Conservation (phyloP, 2,329 filamentous ascomycete species). For the Zarea fungicola region DNA sequence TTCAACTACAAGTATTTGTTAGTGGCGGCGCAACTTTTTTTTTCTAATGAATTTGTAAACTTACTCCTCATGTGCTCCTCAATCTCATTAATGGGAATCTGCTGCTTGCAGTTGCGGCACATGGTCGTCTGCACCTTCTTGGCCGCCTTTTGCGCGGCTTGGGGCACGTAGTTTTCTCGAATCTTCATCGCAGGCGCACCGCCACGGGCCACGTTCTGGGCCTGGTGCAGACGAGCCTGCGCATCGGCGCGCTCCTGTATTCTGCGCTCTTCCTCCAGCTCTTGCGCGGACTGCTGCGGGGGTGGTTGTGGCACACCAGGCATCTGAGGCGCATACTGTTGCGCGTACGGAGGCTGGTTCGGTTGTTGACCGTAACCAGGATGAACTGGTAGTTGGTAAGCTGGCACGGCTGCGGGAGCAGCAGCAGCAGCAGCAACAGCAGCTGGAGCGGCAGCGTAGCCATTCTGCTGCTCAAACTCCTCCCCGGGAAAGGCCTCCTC, state of each 20-base stretch:
- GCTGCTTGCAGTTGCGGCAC: constrained; percentile 90
- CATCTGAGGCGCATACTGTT: constrained; percentile 25
- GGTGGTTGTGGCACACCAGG: constrained; percentile 20
- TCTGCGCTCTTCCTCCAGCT: constrained; percentile 58
- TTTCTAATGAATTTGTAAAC: constrained; percentile 18
- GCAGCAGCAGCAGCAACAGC: too few relatives aligned
- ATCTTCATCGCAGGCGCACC: constrained; percentile 75
- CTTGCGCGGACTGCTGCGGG: constrained; percentile 37
- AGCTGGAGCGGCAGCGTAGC: constrained; percentile 35
- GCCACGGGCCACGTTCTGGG: constrained; percentile 70
- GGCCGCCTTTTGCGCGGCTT: constrained; percentile 67
- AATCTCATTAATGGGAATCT: constrained; percentile 80
- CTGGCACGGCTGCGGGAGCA: constrained; percentile 27
- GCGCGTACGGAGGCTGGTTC: constrained; percentile 25
- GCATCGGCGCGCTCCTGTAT: constrained; percentile 60
- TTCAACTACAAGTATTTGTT: constrained; percentile 56
- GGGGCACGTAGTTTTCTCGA: constrained; percentile 85
- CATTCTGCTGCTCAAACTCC: constrained; percentile 54
- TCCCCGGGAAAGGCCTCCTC: constrained; percentile 92
- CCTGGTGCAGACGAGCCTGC: constrained; percentile 63
- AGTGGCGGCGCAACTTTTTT: too few relatives aligned
- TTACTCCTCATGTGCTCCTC: constrained; percentile 86
- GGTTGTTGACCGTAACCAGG: constrained; percentile 36
- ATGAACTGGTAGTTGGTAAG: constrained; percentile 41
- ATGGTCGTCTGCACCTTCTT: constrained; percentile 65